These are phyloP conservation scores for Cryptosporidium canis DNA, from an alignment of 169 alveolate genomes.

Conservation along the genomic window DNA sequence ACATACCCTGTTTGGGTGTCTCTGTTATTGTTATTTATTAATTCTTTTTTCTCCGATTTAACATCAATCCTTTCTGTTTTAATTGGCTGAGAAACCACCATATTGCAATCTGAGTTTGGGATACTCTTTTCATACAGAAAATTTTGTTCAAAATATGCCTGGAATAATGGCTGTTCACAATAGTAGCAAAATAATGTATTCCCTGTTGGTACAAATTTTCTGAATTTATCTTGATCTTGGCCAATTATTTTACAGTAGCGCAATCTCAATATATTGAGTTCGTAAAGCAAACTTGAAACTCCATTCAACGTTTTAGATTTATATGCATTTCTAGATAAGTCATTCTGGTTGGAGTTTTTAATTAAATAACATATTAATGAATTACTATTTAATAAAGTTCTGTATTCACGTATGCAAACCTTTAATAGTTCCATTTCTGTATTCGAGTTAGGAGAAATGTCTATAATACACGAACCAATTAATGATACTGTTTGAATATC, in stretches of 20 bases:
- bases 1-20: not conserved
- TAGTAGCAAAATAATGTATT: slow-evolving; percentile 49
- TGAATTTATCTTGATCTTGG: not conserved
- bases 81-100: not conserved
- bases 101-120: not conserved
- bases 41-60: not conserved
- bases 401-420: slow-evolving; percentile 27
- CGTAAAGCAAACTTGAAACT: slow-evolving; percentile 4
- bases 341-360: not conserved
- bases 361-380: slow-evolving; percentile 10
- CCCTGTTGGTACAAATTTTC: slow-evolving; percentile 25
- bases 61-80: not conserved
- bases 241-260: not conserved
- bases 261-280: slow-evolving; percentile 21
- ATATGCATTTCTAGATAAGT: not conserved
- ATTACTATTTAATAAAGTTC: not conserved
- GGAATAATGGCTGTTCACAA: slow-evolving; percentile 37
- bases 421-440: not conserved
- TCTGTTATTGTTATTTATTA: not conserved
- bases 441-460: not conserved
- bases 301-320: not conserved
- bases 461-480: slow-evolving; percentile 19
- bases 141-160: slow-evolving; percentile 3
- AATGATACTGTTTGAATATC: slow-evolving; percentile 60
- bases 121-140: not conserved